Base-by-base conservation (phyloP, 768 basidiomycete genomes). In the Neoboletus magnificus region DNA sequence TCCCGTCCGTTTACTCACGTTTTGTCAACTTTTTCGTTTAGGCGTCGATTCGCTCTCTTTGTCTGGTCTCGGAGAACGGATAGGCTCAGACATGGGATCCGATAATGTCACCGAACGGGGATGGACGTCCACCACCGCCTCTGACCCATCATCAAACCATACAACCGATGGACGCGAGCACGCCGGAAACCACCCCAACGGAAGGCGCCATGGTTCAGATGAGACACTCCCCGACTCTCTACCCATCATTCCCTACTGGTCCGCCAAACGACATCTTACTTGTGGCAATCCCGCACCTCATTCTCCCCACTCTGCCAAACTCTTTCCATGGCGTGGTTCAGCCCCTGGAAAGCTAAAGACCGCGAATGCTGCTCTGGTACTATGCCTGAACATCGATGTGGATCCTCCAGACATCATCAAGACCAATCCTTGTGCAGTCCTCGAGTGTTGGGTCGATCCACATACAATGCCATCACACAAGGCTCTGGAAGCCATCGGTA, bases 401-500 rank as follows among this genome's bases (percentile, higher is more conserved):
- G 96, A 98, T 67, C 97, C 97, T 18, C 97, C 97, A 58, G 97
- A 99, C 66, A 79, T 98, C 50, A 87, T 98, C 74, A 99, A 98
- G 77, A 98, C 96, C 7, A 89, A 89, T 59, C 97, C 97, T 1
- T 98, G 94, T 62, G 94, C 97, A 0, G 86, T 89, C 41, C 77
- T 97, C 46, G 96, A 98, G 71, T 94, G 93, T 60, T 99, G 97
- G 97, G 89, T 98, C 33, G 95, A 98, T 73, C 96, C 96, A 5
- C 90, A 88, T 60, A 90, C 87, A 18, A 82, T 97, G 79, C 91
- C 93, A 10, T 88, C 92, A 1, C 84, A 89, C 53, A 98, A 97
- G 70, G 97, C 97, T 39, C 82, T 97, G 20, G 92, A 96, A 66
- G 88, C 91, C 37, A 96, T 97, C 62, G 93, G 93, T 6, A 84